Evolutionary conservation across 345 rosid genomes (phyloP).

Genomic region (Hibiscus trionum): DNA sequence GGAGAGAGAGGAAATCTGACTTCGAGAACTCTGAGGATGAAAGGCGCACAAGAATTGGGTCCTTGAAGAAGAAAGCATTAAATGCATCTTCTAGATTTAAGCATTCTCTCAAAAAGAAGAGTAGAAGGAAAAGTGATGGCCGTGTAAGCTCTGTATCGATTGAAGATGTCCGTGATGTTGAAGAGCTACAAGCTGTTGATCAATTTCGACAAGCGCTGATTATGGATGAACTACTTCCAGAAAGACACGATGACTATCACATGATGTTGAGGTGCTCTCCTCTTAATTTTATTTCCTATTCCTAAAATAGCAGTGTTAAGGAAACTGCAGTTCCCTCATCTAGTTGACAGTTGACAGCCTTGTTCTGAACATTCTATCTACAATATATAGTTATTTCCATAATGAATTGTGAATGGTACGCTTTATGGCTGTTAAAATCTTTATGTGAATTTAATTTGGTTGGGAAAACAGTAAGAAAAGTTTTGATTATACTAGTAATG

Average conservation of each 20-base stretch:
- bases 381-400: not conserved
- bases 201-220: constrained; percentile 69
- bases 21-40: constrained; percentile 98
- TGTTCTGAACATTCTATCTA: not conserved
- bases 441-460: not conserved
- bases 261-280: constrained; percentile 72
- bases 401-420: not conserved
- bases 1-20: constrained; percentile 85
- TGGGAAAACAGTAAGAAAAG: not conserved
- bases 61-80: constrained; percentile 86
- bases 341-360: not conserved
- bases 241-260: constrained; percentile 77
- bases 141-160: constrained; percentile 98
- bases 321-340: not conserved
- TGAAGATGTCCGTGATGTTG: constrained; percentile 89
- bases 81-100: constrained; percentile 84
- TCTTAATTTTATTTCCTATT: not conserved
- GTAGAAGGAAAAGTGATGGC: constrained; percentile 70
- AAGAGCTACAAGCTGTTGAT: constrained; percentile 83
- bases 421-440: not conserved
- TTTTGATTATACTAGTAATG: too few relatives aligned
- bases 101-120: constrained; percentile 88
- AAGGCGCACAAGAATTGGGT: constrained; percentile 85
- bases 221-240: constrained; percentile 79
- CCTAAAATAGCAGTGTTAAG: too few relatives aligned